Conservation (phyloP, 2,329 filamentous ascomycete species). For the Dothideomycetidae sp. region DNA sequence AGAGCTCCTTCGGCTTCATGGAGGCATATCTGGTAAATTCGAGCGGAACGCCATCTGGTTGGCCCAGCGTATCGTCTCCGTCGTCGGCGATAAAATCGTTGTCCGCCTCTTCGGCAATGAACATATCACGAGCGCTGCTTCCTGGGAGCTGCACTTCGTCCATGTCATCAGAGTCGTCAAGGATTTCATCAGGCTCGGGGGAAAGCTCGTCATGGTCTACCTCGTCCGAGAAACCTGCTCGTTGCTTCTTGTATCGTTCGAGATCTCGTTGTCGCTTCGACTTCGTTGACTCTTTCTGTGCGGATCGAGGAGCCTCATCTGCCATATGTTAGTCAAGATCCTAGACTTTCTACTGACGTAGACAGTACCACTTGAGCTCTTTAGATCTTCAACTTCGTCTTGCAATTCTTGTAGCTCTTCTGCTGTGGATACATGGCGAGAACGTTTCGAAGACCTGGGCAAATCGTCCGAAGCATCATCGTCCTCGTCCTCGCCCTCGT, state of each 20-base stretch:
- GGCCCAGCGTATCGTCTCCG: conserved; percentile 40
- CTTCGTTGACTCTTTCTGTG: conserved; percentile 19
- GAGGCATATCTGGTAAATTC: conserved; percentile 53
- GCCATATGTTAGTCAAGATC: not conserved
- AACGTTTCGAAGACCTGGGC: conserved; percentile 12
- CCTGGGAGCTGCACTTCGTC: conserved; percentile 16
- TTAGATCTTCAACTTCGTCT: conserved; percentile 32
- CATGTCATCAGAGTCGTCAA: conserved; percentile 18
- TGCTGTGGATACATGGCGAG: conserved; percentile 13
- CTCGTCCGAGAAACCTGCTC: conserved; percentile 20
- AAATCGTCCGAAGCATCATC: conserved; percentile 16
- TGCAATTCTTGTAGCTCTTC: conserved; percentile 29
- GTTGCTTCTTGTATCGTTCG: conserved; percentile 29
- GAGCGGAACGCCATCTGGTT: conserved; percentile 47
- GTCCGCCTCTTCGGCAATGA: conserved; percentile 41
- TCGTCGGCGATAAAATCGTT: conserved; percentile 51
- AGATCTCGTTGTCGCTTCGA: conserved; percentile 28
- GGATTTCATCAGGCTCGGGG: conserved; percentile 15
- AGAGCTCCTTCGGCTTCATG: conserved; percentile 56
- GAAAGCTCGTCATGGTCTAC: conserved; percentile 14
- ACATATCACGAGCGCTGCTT: conserved; percentile 24
- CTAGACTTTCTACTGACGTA: no score
- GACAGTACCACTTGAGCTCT: conserved; percentile 17
- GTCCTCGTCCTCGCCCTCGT: conserved; percentile 15
- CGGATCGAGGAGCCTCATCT: conserved; percentile 16